A percentile compares a stretch with the other conserved stretches of the same genome.
Evolutionary conservation across 2,329 filamentous ascomycete species (phyloP).

Genomic region (Lasiodiplodia theobromae): DNA sequence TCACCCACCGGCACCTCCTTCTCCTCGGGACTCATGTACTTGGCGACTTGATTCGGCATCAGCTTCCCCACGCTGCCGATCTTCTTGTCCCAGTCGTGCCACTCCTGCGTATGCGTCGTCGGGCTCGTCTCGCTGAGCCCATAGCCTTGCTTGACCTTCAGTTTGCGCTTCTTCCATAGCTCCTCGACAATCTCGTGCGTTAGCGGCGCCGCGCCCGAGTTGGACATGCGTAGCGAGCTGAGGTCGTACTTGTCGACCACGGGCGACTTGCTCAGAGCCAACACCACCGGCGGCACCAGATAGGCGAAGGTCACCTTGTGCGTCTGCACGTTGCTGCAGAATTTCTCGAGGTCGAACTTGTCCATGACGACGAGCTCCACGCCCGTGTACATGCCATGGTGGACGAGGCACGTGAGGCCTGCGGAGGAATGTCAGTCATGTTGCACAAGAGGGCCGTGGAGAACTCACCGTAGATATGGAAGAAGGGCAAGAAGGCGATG

Average conservation of each 20-base stretch:
- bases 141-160: conserved; percentile 91
- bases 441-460: no score
- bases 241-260: conserved; percentile 82
- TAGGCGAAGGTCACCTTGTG: conserved; percentile 79
- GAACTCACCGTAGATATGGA: conserved; percentile 81
- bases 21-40: conserved; percentile 71
- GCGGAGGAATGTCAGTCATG: neutral
- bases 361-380: conserved; percentile 74
- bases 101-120: conserved; percentile 74
- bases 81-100: conserved; percentile 76
- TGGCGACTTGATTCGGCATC: conserved; percentile 79
- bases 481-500: conserved; percentile 84
- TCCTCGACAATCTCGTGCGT: conserved; percentile 80
- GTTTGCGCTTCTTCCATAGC: conserved; percentile 74
- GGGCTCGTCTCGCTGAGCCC: conserved; percentile 88
- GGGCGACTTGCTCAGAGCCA: conserved; percentile 81
- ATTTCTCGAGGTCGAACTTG: conserved; percentile 81
- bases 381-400: conserved; percentile 71
- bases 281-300: conserved; percentile 82
- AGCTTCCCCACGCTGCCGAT: conserved; percentile 82
- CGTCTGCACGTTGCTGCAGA: conserved; percentile 78
- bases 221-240: conserved; percentile 79
- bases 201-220: conserved; percentile 85
- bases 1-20: conserved; percentile 68
- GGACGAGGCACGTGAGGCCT: conserved; percentile 76